These are phyloP conservation scores for Dionaea muscipula DNA, from an alignment of 179 eudicot genomes.

Conservation along the genomic window DNA sequence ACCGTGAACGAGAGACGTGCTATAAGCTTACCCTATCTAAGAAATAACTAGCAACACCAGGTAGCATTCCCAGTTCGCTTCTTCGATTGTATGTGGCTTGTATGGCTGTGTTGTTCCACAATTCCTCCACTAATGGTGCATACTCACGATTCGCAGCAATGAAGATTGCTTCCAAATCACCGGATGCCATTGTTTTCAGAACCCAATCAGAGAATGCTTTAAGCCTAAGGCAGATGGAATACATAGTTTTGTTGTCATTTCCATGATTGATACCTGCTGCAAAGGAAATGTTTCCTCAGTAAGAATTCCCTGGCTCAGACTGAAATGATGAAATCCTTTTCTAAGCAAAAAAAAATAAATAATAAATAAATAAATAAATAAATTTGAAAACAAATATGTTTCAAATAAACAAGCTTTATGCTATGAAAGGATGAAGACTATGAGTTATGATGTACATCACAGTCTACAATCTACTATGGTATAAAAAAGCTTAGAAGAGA, in stretches of 20 bases:
- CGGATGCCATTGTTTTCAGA: conserved; percentile 69
- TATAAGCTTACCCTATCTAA: conserved; percentile 62
- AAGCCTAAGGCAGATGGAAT: conserved; percentile 64
- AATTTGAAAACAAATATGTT: background rate
- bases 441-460: too few relatives aligned
- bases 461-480: too few relatives aligned
- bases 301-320: conserved; percentile 1
- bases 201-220: conserved; percentile 70
- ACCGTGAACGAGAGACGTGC: too few relatives aligned
- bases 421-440: too few relatives aligned
- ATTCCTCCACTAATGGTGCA: conserved; percentile 79
- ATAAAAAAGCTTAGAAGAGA: too few relatives aligned
- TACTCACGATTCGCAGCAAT: conserved; percentile 97
- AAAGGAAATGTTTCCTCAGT: conserved; percentile 9
- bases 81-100: conserved; percentile 75
- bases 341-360: background rate
- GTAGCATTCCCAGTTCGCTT: conserved; percentile 66
- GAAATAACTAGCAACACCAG: conserved; percentile 66
- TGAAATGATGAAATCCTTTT: background rate
- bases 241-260: conserved; percentile 29
- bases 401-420: too few relatives aligned
- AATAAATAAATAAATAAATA: background rate
- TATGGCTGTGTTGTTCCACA: conserved; percentile 69
- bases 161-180: conserved; percentile 67
- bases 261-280: conserved; percentile 25